Conservation (phyloP, 2,329 filamentous ascomycete genomes). For the Cladobotryum protrusum region DNA sequence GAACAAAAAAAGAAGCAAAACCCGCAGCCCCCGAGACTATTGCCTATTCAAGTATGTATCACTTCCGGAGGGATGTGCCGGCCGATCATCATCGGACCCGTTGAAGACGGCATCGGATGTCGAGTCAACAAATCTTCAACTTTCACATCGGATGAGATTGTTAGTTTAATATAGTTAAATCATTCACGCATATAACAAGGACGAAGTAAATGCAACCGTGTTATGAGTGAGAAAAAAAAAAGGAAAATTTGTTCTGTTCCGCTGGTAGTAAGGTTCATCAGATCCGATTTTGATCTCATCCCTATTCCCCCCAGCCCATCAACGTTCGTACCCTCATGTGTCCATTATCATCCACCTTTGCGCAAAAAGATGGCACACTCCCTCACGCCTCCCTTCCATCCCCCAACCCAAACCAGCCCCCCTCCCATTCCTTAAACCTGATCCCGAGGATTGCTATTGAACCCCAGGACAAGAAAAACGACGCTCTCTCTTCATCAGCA, state of each 20-base stretch:
- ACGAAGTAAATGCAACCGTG: too few relatives aligned
- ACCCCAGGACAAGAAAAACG: conserved; percentile 6
- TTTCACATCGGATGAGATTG: too few relatives aligned
- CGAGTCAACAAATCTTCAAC: too few relatives aligned
- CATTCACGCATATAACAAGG: too few relatives aligned
- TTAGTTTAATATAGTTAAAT: too few relatives aligned
- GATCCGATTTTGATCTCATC: conserved; percentile 11
- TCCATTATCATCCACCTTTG: conserved; percentile 14
- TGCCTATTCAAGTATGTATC: neutral
- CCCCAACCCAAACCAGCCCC: conserved; percentile 3
- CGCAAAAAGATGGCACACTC: neutral
- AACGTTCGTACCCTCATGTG: conserved; percentile 14
- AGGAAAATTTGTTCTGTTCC: neutral
- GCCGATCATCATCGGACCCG: neutral
- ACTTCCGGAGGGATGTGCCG: neutral
- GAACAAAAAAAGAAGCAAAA: conserved; percentile 15
- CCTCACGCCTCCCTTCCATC: neutral
- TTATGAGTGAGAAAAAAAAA: neutral
- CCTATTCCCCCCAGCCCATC: conserved; percentile 4
- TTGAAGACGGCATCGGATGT: neutral
- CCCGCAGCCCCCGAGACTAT: neutral
- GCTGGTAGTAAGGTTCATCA: conserved; percentile 13
- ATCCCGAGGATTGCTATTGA: conserved; percentile 5
- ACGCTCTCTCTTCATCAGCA: neutral
- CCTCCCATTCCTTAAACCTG: conserved; percentile 4